These are phyloP conservation scores for Gossypium mustelinum DNA, from an alignment of 345 rosid species.

Conservation along the genomic window DNA sequence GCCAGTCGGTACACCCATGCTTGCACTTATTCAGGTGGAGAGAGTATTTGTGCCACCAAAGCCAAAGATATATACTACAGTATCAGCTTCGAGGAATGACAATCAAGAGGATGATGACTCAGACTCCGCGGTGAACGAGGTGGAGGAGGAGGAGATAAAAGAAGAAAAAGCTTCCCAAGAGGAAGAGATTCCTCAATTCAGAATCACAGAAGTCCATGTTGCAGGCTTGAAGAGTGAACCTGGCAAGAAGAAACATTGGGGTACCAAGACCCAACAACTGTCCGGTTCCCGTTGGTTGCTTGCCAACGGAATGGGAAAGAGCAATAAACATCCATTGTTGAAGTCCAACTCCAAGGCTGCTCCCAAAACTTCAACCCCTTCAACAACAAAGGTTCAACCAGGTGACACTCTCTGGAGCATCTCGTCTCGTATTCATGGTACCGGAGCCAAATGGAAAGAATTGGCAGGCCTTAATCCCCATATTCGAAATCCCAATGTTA, in stretches of 20 bases:
- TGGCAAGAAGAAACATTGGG: conserved; percentile 69
- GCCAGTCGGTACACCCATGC: conserved; percentile 94
- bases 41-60: conserved; percentile 86
- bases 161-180: conserved; percentile 45
- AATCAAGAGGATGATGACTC: conserved; percentile 49
- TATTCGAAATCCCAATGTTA: conserved; percentile 52
- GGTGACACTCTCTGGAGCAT: conserved; percentile 84
- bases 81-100: conserved; percentile 47
- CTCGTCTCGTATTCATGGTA: conserved; percentile 54
- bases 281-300: conserved; percentile 92
- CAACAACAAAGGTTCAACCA: conserved; percentile 43
- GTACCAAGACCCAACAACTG: conserved; percentile 59
- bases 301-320: conserved; percentile 96
- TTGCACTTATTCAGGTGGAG: conserved; percentile 91
- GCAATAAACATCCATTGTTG: conserved; percentile 48
- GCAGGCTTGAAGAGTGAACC: conserved; percentile 74
- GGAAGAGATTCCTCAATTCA: conserved; percentile 58
- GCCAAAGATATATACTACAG: conserved; percentile 66
- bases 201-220: conserved; percentile 76
- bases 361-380: conserved; percentile 33
- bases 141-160: conserved; percentile 21
- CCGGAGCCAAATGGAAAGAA: conserved; percentile 62
- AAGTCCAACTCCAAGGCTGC: conserved; percentile 57
- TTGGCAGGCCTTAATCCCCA: conserved; percentile 46
- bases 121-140: conserved; percentile 22